These are phyloP conservation scores for Marasmius oreades DNA, from an alignment of 1,284 basidiomycete species.

Conservation along the genomic window DNA sequence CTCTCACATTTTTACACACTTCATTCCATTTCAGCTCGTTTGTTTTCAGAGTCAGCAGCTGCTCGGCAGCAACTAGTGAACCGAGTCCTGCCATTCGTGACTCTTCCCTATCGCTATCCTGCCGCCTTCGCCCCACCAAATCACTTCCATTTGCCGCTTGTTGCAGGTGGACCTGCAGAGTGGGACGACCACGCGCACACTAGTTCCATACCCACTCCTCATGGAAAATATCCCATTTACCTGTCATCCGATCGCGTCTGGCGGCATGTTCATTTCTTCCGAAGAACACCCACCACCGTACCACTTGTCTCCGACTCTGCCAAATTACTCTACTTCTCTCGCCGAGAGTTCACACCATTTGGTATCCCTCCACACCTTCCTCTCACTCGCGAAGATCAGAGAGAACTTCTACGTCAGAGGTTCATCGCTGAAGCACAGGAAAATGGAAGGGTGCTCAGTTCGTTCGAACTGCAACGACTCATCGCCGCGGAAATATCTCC, in stretches of 20 bases:
- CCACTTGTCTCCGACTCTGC: conserved; percentile 57
- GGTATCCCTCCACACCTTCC: conserved; percentile 44
- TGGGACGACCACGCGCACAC: conserved; percentile 14
- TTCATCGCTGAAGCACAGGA: not conserved
- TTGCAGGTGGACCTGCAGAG: conserved; percentile 16
- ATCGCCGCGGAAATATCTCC: conserved; percentile 28
- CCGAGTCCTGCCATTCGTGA: conserved; percentile 54
- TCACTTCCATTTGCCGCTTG: conserved; percentile 53
- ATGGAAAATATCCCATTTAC: conserved; percentile 58
- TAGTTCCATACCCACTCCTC: conserved; percentile 42
- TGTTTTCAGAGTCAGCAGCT: conserved; percentile 36
- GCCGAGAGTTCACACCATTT: conserved; percentile 48
- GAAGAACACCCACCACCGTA: conserved; percentile 33
- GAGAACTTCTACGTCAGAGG: conserved; percentile 11
- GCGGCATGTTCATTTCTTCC: conserved; percentile 37
- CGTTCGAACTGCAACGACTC: conserved; percentile 3
- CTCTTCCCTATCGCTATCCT: conserved; percentile 53
- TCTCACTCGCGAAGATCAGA: conserved; percentile 39
- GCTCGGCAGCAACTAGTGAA: conserved; percentile 44
- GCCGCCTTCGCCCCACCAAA: conserved; percentile 56
- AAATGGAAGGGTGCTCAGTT: not conserved
- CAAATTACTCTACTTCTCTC: conserved; percentile 58
- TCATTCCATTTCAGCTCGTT: conserved; percentile 34
- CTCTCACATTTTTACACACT: not conserved
- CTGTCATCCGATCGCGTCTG: conserved; percentile 27